phyloP scores from a whole-genome alignment of 2,329 filamentous ascomycete species.

The Arthrobotrys conoides region DNA sequence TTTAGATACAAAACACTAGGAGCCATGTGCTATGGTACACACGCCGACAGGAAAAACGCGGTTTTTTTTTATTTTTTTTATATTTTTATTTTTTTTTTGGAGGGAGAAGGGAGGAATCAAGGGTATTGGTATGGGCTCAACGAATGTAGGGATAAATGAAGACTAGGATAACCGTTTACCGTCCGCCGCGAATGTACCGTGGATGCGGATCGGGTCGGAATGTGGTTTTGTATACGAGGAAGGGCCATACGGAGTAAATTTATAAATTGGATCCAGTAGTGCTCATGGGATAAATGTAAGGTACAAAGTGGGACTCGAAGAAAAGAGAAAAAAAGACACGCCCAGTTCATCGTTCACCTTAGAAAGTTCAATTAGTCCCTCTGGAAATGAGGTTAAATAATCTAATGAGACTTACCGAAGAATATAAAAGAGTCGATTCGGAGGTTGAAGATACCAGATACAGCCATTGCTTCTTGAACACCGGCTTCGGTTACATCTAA shows the following conservation, averaged over 20 bases:
- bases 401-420: slow-evolving; percentile 23
- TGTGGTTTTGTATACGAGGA: not conserved
- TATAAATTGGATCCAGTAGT: not conserved
- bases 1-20: not conserved
- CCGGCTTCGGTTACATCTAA: slow-evolving; percentile 10
- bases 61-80: no score
- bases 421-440: slow-evolving; percentile 8
- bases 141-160: not conserved
- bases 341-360: slow-evolving; percentile 2
- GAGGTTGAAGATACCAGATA: slow-evolving; percentile 22
- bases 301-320: no score
- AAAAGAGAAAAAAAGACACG: no score
- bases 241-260: not conserved
- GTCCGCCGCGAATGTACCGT: not conserved
- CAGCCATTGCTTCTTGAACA: slow-evolving; percentile 24
- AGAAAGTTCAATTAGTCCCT: not conserved
- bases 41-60: not conserved
- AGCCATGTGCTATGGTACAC: not conserved
- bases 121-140: not conserved
- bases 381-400: not conserved
- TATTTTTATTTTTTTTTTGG: no score
- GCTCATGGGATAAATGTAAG: not conserved
- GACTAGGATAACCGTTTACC: not conserved
- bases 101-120: not conserved
- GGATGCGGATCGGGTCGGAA: not conserved